Evolutionary conservation across 352 stramenopile species (phyloP).

Genomic region (Pythium phragmiticola): DNA sequence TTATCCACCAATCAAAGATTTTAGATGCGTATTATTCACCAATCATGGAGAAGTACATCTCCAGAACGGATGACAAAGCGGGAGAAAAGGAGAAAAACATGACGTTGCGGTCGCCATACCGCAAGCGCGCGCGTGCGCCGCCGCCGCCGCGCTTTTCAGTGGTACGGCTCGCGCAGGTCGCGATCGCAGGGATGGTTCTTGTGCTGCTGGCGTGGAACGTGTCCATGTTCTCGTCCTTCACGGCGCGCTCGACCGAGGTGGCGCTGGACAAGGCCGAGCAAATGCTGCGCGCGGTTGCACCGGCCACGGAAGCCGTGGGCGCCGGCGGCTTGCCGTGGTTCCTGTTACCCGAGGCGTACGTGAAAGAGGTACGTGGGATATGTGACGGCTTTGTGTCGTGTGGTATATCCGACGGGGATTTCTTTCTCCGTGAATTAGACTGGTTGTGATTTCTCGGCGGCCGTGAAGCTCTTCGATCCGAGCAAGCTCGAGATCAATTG

Average conservation of each 20-base stretch:
- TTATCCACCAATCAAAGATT: constrained; percentile 6
- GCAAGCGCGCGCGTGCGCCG: background rate
- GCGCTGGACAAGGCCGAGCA: background rate
- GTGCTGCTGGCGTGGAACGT: constrained; percentile 61
- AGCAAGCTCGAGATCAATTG: constrained; percentile 67
- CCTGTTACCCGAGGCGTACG: constrained; percentile 45
- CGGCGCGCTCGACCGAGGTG: constrained; percentile 12
- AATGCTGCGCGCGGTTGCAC: constrained; percentile 18
- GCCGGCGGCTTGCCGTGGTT: constrained; percentile 40
- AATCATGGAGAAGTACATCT: background rate
- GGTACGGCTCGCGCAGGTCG: constrained; percentile 28
- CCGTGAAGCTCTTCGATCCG: constrained; percentile 54
- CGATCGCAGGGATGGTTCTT: constrained; percentile 30
- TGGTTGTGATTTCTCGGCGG: constrained; percentile 66
- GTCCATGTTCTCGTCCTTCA: constrained; percentile 36
- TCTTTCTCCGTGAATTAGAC: constrained; percentile 24
- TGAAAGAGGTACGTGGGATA: constrained; percentile 34
- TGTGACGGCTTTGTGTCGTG: background rate
- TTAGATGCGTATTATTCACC: background rate
- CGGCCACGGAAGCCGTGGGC: constrained; percentile 5
- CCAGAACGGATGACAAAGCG: background rate
- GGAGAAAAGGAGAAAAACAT: background rate
- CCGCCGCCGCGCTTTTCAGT: constrained; percentile 3
- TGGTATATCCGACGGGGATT: constrained; percentile 1
- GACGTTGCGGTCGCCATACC: background rate